phyloP scores from a whole-genome alignment of 2,329 filamentous ascomycete species.

The Paraphoma chrysanthemicola region DNA sequence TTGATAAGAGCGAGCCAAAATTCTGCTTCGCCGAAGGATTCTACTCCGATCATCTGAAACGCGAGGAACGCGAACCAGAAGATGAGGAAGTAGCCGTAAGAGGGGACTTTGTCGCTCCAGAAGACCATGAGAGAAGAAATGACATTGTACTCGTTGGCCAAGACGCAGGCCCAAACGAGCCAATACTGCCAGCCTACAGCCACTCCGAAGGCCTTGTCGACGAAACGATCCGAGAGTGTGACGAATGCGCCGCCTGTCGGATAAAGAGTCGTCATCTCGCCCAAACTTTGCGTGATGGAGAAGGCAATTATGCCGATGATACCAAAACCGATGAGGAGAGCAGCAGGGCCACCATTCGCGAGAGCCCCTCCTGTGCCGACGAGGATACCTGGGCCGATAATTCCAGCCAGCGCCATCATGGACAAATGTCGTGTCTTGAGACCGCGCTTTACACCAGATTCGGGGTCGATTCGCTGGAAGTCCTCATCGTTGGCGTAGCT shows the following conservation, averaged over 20 bases:
- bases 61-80: constrained; percentile 49
- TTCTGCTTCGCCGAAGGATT: constrained; percentile 52
- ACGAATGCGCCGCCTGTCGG: constrained; percentile 75
- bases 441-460: constrained; percentile 71
- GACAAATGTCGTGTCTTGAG: constrained; percentile 72
- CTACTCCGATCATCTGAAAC: constrained; percentile 51
- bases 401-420: constrained; percentile 61
- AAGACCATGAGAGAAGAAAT: constrained; percentile 70
- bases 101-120: constrained; percentile 63
- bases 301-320: constrained; percentile 73
- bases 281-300: constrained; percentile 74
- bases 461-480: constrained; percentile 57
- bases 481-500: constrained; percentile 32
- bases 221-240: constrained; percentile 71
- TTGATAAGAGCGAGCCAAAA: constrained; percentile 53
- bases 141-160: constrained; percentile 76
- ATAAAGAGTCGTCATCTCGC: constrained; percentile 76
- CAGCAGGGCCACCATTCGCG: constrained; percentile 72
- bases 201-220: constrained; percentile 31
- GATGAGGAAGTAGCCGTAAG: constrained; percentile 52
- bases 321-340: constrained; percentile 76
- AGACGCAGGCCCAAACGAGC: constrained; percentile 69
- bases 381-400: constrained; percentile 73
- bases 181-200: constrained; percentile 44
- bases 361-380: constrained; percentile 76